phyloP scores from a whole-genome alignment of 441 rosid species.

The Erysimum cheiri region DNA sequence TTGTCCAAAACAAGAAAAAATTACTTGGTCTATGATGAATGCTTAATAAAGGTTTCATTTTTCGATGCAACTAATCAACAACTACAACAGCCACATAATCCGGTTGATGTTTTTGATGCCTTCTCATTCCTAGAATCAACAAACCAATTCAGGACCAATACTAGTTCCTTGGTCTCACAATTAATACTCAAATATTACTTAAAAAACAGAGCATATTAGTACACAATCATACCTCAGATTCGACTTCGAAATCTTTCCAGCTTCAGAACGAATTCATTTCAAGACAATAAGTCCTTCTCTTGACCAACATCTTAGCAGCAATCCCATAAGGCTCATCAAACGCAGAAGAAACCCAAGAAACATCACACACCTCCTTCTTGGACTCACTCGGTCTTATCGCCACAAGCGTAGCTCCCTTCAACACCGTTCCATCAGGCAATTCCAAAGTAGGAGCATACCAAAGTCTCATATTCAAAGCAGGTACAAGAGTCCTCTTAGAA shows the following conservation, averaged over 20 bases:
- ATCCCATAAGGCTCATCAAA: constrained; percentile 86
- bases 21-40: not conserved
- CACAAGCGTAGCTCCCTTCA: constrained; percentile 89
- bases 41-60: constrained; percentile 1
- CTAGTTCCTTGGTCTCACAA: not conserved
- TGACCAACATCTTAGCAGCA: constrained; percentile 84
- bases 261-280: constrained; percentile 97
- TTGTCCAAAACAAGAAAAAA: no score
- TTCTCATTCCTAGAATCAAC: constrained; percentile 2
- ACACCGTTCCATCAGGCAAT: constrained; percentile 74
- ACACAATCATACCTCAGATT: constrained; percentile 26
- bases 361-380: constrained; percentile 68
- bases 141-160: constrained; percentile 5
- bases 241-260: constrained; percentile 41
- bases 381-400: constrained; percentile 82
- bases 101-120: not conserved
- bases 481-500: constrained; percentile 90
- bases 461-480: constrained; percentile 88
- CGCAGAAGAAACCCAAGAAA: constrained; percentile 75
- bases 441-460: constrained; percentile 91
- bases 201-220: not conserved
- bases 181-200: constrained; percentile 12
- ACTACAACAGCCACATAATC: not conserved
- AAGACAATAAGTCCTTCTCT: constrained; percentile 86
- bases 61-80: not conserved